These are phyloP conservation scores for Schwanniomyces polymorphus DNA, from an alignment of 805 yeast genomes.

Conservation along the genomic window DNA sequence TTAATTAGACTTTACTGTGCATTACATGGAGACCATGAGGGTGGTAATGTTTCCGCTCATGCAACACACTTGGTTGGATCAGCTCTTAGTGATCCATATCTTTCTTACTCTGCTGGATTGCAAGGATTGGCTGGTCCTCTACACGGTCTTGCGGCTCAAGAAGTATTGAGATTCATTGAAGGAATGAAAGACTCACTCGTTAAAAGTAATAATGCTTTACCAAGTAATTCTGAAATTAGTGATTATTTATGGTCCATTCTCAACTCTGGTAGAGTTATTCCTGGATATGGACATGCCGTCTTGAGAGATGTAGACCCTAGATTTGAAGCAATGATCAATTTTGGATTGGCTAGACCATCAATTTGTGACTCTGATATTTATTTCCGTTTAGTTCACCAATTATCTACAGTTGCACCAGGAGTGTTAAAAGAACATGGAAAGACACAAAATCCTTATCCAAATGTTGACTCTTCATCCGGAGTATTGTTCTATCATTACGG, in stretches of 20 bases:
- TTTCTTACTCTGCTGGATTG: constrained; percentile 76
- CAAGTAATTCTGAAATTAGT: constrained; percentile 52
- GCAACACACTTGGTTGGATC: constrained; percentile 82
- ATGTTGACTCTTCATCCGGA: constrained; percentile 80
- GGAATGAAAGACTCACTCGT: constrained; percentile 58
- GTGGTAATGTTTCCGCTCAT: constrained; percentile 83
- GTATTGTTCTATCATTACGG: constrained; percentile 80
- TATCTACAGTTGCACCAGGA: constrained; percentile 70
- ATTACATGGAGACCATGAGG: constrained; percentile 79
- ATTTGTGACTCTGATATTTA: constrained; percentile 20
- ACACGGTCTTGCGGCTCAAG: constrained; percentile 85
- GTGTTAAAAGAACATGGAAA: constrained; percentile 78
- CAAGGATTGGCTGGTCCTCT: constrained; percentile 85
- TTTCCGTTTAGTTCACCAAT: constrained; percentile 64
- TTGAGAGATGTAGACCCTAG: constrained; percentile 82
- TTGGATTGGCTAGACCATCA: constrained; percentile 63
- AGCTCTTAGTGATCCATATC: constrained; percentile 73
- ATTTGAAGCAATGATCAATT: constrained; percentile 70
- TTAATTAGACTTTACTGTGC: constrained; percentile 72
- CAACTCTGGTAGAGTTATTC: constrained; percentile 75
- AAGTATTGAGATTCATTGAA: constrained; percentile 72
- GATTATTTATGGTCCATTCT: constrained; percentile 70
- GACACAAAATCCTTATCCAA: constrained; percentile 84
- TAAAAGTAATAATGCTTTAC: constrained; percentile 57
- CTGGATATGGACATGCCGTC: constrained; percentile 90